Percentiles rank a stretch among this genome's conserved stretches.
phyloP scores from a whole-genome alignment of 192 early-diverging fungal genomes.

The Oehlia diaphana region DNA sequence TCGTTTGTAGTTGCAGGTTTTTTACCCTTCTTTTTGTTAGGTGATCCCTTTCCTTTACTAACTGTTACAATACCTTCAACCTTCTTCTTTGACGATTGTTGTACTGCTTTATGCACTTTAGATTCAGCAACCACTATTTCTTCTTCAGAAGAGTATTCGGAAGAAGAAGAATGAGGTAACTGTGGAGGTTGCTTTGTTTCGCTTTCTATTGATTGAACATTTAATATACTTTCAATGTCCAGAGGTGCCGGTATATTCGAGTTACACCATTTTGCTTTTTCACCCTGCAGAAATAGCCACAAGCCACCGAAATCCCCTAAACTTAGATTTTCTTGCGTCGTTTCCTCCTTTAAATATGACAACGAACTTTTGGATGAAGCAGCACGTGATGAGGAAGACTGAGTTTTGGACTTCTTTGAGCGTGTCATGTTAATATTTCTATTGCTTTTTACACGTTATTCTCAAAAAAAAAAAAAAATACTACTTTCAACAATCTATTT shows the following conservation, averaged over 20 bases:
- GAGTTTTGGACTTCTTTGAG: background rate
- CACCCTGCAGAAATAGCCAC: slow-evolving; percentile 10
- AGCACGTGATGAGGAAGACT: slow-evolving; percentile 10
- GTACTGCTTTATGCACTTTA: slow-evolving; percentile 6
- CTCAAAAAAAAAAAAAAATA: background rate
- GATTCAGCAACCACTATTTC: slow-evolving; percentile 8
- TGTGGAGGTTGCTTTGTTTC: slow-evolving; percentile 8
- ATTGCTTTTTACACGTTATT: background rate
- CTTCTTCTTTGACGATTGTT: slow-evolving; percentile 6
- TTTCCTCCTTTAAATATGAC: background rate
- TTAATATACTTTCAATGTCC: slow-evolving; percentile 14
- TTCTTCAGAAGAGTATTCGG: slow-evolving; percentile 30
- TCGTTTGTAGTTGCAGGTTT: background rate
- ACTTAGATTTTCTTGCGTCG: background rate
- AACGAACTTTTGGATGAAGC: background rate
- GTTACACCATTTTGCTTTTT: slow-evolving; percentile 26
- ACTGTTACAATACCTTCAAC: slow-evolving; percentile 5
- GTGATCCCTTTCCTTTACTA: background rate
- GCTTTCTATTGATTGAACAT: background rate
- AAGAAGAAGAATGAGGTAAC: slow-evolving; percentile 29
- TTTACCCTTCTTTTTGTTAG: background rate
- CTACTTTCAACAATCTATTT: background rate
- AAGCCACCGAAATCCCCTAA: slow-evolving; percentile 25
- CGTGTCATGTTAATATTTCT: background rate
- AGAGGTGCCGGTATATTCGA: background rate